Evolutionary conservation across 805 yeast species (phyloP), one percentile per base, ranked within the genome.

Genomic region (Saccharomycopsis sp.): DNA sequence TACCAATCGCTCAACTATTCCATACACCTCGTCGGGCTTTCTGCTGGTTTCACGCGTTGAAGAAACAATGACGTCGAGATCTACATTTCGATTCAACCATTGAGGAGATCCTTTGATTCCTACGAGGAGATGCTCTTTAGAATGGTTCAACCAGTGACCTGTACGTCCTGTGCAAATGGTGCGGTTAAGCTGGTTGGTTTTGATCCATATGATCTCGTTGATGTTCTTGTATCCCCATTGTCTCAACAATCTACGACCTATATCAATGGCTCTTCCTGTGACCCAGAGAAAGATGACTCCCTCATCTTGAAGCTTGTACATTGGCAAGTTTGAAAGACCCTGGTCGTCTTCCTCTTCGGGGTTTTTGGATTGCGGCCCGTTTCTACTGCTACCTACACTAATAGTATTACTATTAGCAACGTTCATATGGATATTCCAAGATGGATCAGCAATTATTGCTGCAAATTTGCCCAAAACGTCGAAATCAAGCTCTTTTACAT

Each of bases 371-470:
- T 44, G 89, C 84, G 1, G 89, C 83, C 12, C 89, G 88, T 22
- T 19, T 35, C 23, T 35, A 22, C 19, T 51, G 15, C 54, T 52
- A 15, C 19, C 1, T n/a, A 22, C 38, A 42, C 38, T 52, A 52
- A 3, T 52, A 52, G 51, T 52, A 41, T 56, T 53, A 38, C 53
- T 56, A 35, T 49, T 41, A 20, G 47, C 17, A 2, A 73, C 67
- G 57, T 87, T 86, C 92, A 89, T 91, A 72, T 92, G 97, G 63
- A 92, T 92, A 63, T 90, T 92, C 98, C 98, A 92, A 5, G 97
- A 94, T 2, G 97, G 97, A 70, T 92, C 98, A 0, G 96, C 93
- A 57, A 93, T 81, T 12, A 92, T 83, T 2, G 85, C 90, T 47
- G 86, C 91, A 73, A 88, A 88, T 72, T 86, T 84, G 1, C 97